These are phyloP conservation scores for Termitomyces sp. DNA, from an alignment of 768 basidiomycete species.

Conservation along the genomic window DNA sequence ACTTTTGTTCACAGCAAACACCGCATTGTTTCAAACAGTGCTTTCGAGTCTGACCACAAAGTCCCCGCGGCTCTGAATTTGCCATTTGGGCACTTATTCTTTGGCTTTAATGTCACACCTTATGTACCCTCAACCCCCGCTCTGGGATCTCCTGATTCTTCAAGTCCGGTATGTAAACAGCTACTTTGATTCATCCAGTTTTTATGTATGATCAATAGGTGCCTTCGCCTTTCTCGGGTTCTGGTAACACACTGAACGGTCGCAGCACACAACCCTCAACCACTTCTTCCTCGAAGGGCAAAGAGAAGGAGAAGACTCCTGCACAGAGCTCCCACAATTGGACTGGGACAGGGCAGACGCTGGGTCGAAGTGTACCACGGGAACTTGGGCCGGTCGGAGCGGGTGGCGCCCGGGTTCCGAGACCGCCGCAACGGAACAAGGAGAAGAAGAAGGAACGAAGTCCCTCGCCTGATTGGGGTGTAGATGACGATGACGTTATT, in stretches of 20 bases:
- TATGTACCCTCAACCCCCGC: constrained; percentile 49
- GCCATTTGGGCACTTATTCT: constrained; percentile 93
- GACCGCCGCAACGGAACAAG: constrained; percentile 32
- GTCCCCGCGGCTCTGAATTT: constrained; percentile 88
- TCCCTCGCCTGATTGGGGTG: constrained; percentile 77
- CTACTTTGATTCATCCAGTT: background rate
- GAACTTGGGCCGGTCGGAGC: constrained; percentile 43
- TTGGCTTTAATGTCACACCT: constrained; percentile 81
- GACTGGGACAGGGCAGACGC: constrained; percentile 45
- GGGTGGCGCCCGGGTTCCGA: constrained; percentile 50
- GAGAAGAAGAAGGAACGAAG: constrained; percentile 42
- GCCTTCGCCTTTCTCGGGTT: constrained; percentile 51
- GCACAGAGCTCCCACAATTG: constrained; percentile 30
- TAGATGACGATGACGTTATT: constrained; percentile 81
- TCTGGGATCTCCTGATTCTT: constrained; percentile 22
- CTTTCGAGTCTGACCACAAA: constrained; percentile 65
- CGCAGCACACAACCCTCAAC: constrained; percentile 26
- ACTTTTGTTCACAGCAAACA: constrained; percentile 51
- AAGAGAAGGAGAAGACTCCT: constrained; percentile 47
- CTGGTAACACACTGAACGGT: constrained; percentile 65
- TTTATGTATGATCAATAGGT: constrained; percentile 21
- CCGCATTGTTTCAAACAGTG: constrained; percentile 77
- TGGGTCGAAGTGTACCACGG: constrained; percentile 34
- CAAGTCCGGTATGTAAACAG: background rate
- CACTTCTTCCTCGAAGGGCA: constrained; percentile 37